These are phyloP conservation scores for Taphrina sp. DNA, from an alignment of 1,139 yeast genomes.

Conservation along the genomic window DNA sequence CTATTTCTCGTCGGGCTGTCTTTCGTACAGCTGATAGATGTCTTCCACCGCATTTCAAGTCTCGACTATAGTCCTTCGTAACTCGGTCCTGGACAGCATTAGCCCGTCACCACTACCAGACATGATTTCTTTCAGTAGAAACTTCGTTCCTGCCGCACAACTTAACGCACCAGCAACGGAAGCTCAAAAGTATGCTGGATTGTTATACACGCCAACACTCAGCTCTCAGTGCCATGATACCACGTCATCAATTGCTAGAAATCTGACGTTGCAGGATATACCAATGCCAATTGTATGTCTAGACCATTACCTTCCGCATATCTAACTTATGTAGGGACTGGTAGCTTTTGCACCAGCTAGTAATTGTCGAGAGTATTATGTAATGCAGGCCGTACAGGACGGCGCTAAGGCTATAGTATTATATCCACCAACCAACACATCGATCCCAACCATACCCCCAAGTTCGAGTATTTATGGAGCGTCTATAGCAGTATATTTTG, in stretches of 20 bases:
- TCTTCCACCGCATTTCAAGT: background rate
- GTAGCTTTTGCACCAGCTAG: conserved; percentile 24
- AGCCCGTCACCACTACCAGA: background rate
- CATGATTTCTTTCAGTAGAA: conserved; percentile 5
- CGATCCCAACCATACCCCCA: background rate
- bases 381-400: conserved; percentile 13
- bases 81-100: background rate
- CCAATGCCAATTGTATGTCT: conserved; percentile 1
- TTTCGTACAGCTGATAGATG: background rate
- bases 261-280: conserved; percentile 2
- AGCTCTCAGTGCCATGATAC: conserved; percentile 3
- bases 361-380: conserved; percentile 15
- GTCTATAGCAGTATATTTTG: conserved; percentile 10
- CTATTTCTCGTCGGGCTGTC: no score
- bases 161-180: conserved; percentile 2
- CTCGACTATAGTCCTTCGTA: background rate
- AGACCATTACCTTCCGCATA: background rate
- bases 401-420: conserved; percentile 23
- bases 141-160: conserved; percentile 11
- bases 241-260: conserved; percentile 4
- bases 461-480: conserved; percentile 1
- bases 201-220: conserved; percentile 21
- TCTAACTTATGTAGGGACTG: background rate
- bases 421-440: conserved; percentile 16
- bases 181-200: conserved; percentile 15